phyloP scores from a whole-genome alignment of 1,284 basidiomycete species.

The Leccinum subrobustum region DNA sequence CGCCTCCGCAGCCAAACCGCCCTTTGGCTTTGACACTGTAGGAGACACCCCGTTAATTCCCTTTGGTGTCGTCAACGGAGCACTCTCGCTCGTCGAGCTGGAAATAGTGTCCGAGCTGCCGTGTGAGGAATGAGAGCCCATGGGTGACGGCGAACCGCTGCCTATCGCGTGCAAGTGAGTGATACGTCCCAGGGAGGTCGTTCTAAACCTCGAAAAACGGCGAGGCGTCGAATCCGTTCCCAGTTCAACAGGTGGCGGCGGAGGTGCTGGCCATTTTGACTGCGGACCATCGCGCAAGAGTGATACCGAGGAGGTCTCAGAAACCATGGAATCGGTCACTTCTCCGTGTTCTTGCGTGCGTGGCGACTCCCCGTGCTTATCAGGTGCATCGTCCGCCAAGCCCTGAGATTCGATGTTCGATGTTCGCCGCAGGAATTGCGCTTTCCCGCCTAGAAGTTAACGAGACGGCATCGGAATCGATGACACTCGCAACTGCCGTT shows the following conservation, averaged over 20 bases:
- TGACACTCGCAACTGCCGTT: conserved; percentile 47
- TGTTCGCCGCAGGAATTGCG: conserved; percentile 7
- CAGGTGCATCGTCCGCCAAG: background rate
- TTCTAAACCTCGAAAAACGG: conserved; percentile 30
- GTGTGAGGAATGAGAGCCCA: conserved; percentile 23
- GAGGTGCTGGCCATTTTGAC: conserved; percentile 33
- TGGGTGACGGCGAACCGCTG: conserved; percentile 17
- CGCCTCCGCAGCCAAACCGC: conserved; percentile 42
- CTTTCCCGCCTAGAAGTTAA: conserved; percentile 18
- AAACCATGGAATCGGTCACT: conserved; percentile 13
- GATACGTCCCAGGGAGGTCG: conserved; percentile 30
- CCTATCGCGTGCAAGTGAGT: conserved; percentile 23
- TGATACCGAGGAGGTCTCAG: conserved; percentile 22
- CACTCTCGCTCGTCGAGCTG: conserved; percentile 23
- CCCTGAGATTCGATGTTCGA: conserved; percentile 4
- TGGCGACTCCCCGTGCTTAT: conserved; percentile 3
- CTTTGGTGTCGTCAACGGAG: conserved; percentile 16
- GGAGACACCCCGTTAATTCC: conserved; percentile 12
- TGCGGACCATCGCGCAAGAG: conserved; percentile 20
- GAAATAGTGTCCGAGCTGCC: conserved; percentile 28
- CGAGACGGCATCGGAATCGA: conserved; percentile 32
- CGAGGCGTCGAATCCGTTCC: conserved; percentile 26
- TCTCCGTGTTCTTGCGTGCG: conserved; percentile 15
- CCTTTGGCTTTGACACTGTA: conserved; percentile 10
- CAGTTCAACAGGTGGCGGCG: conserved; percentile 28